Conservation (phyloP, 2,329 filamentous ascomycete genomes). For the Metarhizium guizhouense region DNA sequence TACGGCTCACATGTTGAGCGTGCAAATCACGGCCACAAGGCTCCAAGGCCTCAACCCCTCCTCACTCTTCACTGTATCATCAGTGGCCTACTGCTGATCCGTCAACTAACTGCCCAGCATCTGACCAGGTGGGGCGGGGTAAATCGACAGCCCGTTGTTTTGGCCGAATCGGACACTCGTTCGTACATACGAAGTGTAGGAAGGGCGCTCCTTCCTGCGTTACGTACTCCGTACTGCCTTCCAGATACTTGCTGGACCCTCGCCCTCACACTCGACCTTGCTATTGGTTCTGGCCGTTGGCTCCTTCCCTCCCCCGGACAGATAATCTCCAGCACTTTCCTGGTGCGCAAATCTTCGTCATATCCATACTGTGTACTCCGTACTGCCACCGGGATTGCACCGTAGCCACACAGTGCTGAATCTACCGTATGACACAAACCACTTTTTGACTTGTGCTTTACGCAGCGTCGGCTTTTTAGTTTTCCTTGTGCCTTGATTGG, state of each 20-base stretch:
- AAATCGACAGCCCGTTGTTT: not conserved
- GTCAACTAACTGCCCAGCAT: too few relatives aligned
- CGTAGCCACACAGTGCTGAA: not conserved
- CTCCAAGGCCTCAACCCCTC: too few relatives aligned
- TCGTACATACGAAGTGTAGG: not conserved
- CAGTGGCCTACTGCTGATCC: too few relatives aligned
- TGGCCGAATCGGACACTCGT: not conserved
- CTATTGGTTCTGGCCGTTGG: not conserved
- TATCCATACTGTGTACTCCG: not conserved
- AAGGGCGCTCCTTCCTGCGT: not conserved
- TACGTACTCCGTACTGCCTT: not conserved
- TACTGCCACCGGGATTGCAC: not conserved
- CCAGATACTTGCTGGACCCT: not conserved
- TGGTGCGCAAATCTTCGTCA: not conserved
- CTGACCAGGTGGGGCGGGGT: too few relatives aligned
- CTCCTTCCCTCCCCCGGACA: not conserved
- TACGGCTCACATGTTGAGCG: too few relatives aligned
- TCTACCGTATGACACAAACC: not conserved
- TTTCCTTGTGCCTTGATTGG: conserved; percentile 3
- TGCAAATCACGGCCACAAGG: too few relatives aligned
- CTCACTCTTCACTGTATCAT: too few relatives aligned
- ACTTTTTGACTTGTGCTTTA: not conserved
- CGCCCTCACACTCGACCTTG: not conserved
- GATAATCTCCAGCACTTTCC: not conserved
- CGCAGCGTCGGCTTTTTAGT: not conserved